Base-by-base conservation (phyloP, 768 basidiomycete species). In the Pulveroboletus frians region DNA sequence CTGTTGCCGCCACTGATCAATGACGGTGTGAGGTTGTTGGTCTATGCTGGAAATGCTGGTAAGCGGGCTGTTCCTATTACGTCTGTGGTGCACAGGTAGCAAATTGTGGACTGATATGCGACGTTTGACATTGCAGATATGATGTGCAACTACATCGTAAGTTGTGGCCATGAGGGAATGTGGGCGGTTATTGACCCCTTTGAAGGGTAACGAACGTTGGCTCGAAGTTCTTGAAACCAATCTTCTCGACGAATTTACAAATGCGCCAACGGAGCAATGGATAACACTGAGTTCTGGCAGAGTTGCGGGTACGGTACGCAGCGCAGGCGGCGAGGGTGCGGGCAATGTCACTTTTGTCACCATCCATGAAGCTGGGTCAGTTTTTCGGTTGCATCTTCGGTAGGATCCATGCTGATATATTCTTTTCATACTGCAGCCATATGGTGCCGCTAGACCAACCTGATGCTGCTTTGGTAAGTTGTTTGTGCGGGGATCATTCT, bases 401-500 rank as follows among this genome's bases (percentile, higher is more conserved):
- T 8, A 9, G 35, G 38, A 21, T 15, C 1, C 15, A 9, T 23
- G 32, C 23, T 62, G 36, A 62, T 45, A 4, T 3, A n/a, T 48
- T 26, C n/a, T 43, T 47, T 35, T 40, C 47, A 32, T 39, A 53
- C 52, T 50, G 6, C 57, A 89, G 88, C 31, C 89, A 92, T 64
- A 88, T 92, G 91, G 90, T 90, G 8, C 92, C 92, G 5, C 84
- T 77, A 61, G 91, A 97, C 68, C 91, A 94, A 62, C 87, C 92
- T 1, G 87, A 89, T 60, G 92, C 84, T 35, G 81, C 92, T 39
- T 70, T 92, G 63, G 91, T 85, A 59, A 42, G 83, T 63, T 27
- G 5, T 50, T 35, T 27, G 8, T 8, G 2, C 1, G 32, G 1
- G 11, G 13, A 5, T n/a, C 26, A 9, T 38, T 41, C 2, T 21